Base-by-base conservation (phyloP, 179 eudicot species). In the Silene noctiflora region DNA sequence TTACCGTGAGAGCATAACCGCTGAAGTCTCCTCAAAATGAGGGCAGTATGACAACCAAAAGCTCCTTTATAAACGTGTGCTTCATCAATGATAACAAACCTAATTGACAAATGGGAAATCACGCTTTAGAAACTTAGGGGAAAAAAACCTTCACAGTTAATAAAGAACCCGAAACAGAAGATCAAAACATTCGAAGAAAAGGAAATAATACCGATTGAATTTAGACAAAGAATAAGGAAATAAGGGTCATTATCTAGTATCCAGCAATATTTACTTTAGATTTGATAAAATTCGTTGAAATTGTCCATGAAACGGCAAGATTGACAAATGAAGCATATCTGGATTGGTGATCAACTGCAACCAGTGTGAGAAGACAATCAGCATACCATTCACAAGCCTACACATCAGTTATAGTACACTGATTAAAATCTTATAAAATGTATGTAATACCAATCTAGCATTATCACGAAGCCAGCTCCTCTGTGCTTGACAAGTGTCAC, bases 341-440 rank as follows among this genome's bases (percentile, higher is more conserved):
- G 99, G 99, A 86, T 96, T 96, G 33, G 99, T 93, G 81, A 96
- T 96, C 85, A 96, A 81, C 99, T 96, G 93, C 88, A 90, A 44
- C 76, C 66, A 80, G 77, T 71, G 51, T 31, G n/a, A 86, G 29
- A 78, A 80, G 25, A 81, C 25, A 27, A 82, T 80, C 77, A 83
- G 68, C 31, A 73, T 59, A 31, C 62, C 22, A 68, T 53, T 24
- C 64, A 25, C 48, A 77, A 21, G 76, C 42, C 69, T 39, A 59
- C 62, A 33, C 16, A 19, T 24, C 44, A 13, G 60, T 35, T 8
- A 59, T 16, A 68, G 55, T 46, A 70, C 20, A 10, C 24, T 39
- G 24, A 46, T 25, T 67, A 59, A 12, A 67, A 48, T 29, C 77
- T 69, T 67, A 69, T 69, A 44, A 78, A 73, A 11, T 72, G 65